These are phyloP conservation scores for Fonsecaea monophora DNA, from an alignment of 2,329 filamentous ascomycete genomes.

Conservation along the genomic window DNA sequence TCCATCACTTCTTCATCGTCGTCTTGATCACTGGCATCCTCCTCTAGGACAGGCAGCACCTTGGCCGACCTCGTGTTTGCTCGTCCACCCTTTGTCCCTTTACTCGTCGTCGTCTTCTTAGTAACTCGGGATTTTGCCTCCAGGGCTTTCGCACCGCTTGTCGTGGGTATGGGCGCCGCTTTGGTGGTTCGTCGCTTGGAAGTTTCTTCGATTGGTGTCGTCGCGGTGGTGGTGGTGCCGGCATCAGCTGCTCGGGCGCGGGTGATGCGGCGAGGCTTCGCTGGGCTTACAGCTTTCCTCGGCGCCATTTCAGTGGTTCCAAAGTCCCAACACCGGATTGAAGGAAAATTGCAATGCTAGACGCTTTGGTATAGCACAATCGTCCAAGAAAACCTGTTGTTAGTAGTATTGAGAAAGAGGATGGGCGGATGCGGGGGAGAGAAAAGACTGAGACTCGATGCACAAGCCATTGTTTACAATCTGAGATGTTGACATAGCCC, in stretches of 20 bases:
- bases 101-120: slow-evolving; percentile 30
- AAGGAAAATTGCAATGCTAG: background rate
- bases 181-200: slow-evolving; percentile 32
- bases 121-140: slow-evolving; percentile 34
- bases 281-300: slow-evolving; percentile 40
- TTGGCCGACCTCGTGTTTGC: slow-evolving; percentile 13
- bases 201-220: slow-evolving; percentile 18
- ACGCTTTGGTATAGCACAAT: background rate
- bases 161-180: slow-evolving; percentile 30
- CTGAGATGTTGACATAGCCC: slow-evolving; percentile 8
- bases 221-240: slow-evolving; percentile 17
- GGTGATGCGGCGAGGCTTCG: slow-evolving; percentile 43
- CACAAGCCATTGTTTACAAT: slow-evolving; percentile 15
- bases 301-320: slow-evolving; percentile 32
- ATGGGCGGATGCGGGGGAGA: slow-evolving; percentile 9
- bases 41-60: background rate
- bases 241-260: slow-evolving; percentile 43
- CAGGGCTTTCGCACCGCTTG: slow-evolving; percentile 35
- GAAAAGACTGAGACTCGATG: background rate
- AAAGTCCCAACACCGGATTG: background rate
- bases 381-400: background rate
- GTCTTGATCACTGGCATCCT: slow-evolving; percentile 4
- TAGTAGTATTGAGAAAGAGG: background rate
- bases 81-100: slow-evolving; percentile 10
- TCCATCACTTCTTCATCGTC: slow-evolving; percentile 20